These are phyloP conservation scores for Rutstroemia sp. DNA, from an alignment of 2,329 filamentous ascomycete genomes.

Conservation along the genomic window DNA sequence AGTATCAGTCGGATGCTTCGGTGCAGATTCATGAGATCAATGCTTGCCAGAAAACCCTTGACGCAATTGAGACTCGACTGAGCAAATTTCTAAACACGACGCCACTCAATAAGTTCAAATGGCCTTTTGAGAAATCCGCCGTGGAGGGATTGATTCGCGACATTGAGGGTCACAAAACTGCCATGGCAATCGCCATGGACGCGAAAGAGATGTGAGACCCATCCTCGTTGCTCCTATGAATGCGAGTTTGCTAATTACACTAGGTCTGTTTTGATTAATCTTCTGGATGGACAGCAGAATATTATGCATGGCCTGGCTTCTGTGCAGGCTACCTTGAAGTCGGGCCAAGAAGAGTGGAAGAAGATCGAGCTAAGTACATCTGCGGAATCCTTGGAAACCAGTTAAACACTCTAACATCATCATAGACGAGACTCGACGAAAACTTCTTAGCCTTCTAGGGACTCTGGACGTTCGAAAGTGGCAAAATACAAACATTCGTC, in stretches of 20 bases:
- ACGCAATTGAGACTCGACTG: constrained; percentile 5
- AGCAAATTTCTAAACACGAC: not conserved
- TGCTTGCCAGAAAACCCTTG: constrained; percentile 12
- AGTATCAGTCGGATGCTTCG: not conserved
- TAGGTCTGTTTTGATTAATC: not conserved
- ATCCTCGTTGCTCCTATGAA: not conserved
- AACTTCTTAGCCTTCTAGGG: constrained; percentile 9
- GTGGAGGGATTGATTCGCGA: constrained; percentile 10
- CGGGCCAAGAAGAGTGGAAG: not conserved
- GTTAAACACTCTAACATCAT: not conserved
- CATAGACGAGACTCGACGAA: not conserved
- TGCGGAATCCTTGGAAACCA: not conserved
- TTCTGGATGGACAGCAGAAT: not conserved
- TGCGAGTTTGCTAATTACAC: not conserved
- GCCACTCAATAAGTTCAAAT: constrained; percentile 8
- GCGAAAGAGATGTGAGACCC: constrained; percentile 8
- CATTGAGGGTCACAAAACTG: constrained; percentile 14
- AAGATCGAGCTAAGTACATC: not conserved
- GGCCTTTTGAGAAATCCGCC: constrained; percentile 11
- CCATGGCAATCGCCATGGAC: constrained; percentile 13
- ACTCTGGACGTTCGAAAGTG: constrained; percentile 8
- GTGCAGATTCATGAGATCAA: constrained; percentile 10
- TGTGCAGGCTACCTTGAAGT: not conserved
- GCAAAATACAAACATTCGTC: constrained; percentile 9
- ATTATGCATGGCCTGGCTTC: not conserved